Conservation (phyloP, 169 alveolate genomes). For the Babesia bigemina region DNA sequence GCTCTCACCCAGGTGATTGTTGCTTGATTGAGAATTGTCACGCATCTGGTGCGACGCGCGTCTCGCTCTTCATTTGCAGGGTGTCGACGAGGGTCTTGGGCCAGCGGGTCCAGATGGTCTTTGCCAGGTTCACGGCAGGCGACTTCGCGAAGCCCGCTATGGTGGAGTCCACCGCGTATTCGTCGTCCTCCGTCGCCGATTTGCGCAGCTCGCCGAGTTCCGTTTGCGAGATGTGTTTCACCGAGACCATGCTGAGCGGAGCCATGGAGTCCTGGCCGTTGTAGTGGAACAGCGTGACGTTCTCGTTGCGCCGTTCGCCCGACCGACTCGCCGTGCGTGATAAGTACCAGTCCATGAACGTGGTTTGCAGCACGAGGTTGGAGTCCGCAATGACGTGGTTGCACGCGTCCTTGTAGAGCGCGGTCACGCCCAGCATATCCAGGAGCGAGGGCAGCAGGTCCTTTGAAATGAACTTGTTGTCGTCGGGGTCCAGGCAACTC, state of each 20-base stretch:
- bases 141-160: conserved; percentile 36
- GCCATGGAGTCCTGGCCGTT: conserved; percentile 35
- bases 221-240: background rate
- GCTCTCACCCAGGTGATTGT: background rate
- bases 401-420: conserved; percentile 13
- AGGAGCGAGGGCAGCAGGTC: conserved; percentile 61
- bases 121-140: conserved; percentile 11
- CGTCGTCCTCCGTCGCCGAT: background rate
- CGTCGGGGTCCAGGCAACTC: conserved; percentile 70
- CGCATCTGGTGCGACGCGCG: background rate
- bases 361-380: conserved; percentile 20
- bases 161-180: conserved; percentile 22
- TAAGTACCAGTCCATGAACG: conserved; percentile 48
- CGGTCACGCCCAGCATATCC: conserved; percentile 43
- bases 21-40: background rate
- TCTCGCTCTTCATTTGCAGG: background rate
- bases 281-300: conserved; percentile 51
- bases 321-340: background rate
- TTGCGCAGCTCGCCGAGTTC: conserved; percentile 3
- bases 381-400: conserved; percentile 8
- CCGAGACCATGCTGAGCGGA: conserved; percentile 24
- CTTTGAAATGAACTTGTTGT: conserved; percentile 68
- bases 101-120: conserved; percentile 63
- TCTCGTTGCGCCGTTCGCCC: background rate
- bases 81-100: conserved; percentile 40